phyloP scores from a whole-genome alignment of 2,329 filamentous ascomycete genomes.

The Dryadomyces quercus-mongolicae region DNA sequence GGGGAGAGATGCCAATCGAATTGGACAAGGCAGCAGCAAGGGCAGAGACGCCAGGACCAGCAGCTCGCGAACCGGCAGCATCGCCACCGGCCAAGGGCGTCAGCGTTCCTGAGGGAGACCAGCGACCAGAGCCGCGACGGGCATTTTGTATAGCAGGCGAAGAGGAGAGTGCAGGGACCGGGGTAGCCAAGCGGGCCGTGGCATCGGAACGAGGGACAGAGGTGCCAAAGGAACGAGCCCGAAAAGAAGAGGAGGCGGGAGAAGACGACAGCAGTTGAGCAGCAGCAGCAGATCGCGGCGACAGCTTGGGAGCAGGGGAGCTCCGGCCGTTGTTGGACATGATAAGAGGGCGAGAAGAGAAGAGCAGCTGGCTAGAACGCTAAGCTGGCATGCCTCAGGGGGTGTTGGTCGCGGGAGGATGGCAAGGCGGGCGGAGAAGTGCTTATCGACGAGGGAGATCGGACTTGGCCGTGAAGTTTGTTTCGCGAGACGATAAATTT shows the following conservation, averaged over 20 bases:
- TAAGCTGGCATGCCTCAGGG: not conserved
- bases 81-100: slow-evolving; percentile 55
- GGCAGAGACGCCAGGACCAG: slow-evolving; percentile 75
- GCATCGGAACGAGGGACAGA: slow-evolving; percentile 46
- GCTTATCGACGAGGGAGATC: no score
- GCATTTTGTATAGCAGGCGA: slow-evolving; percentile 10
- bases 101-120: slow-evolving; percentile 34
- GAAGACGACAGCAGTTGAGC: slow-evolving; percentile 30
- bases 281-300: slow-evolving; percentile 2
- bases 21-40: slow-evolving; percentile 78
- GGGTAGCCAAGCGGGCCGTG: slow-evolving; percentile 49
- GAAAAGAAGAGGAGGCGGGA: slow-evolving; percentile 32
- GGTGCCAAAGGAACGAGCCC: slow-evolving; percentile 33
- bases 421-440: not conserved
- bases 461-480: no score
- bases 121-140: slow-evolving; percentile 13
- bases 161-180: slow-evolving; percentile 28
- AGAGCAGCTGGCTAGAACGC: not conserved
- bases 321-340: slow-evolving; percentile 10
- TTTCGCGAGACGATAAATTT: no score
- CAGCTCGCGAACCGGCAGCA: slow-evolving; percentile 50
- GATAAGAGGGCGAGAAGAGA: not conserved
- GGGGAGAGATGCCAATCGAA: slow-evolving; percentile 57
- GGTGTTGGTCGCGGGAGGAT: not conserved
- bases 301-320: slow-evolving; percentile 10